Evolutionary conservation across 306 rosid genomes (phyloP), one percentile per base, ranked within the genome.

Genomic region (Trichosanthes cucumerina): DNA sequence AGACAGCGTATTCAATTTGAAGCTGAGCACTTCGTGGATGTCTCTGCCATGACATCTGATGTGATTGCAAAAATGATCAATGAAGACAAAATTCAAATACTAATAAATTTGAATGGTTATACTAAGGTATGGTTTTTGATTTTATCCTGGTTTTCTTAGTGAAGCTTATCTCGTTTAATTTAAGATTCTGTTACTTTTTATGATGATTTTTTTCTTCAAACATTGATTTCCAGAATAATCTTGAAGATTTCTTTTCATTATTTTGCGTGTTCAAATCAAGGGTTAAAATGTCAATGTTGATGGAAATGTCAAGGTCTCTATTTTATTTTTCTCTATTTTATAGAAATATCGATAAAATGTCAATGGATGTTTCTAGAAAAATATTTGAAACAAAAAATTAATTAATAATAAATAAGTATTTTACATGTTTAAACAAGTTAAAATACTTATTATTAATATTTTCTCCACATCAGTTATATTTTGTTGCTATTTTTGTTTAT

Each of bases 91-190:
- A 96, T 96, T 79, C 98, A 96, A 78, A 81, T 96, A 39, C 90
- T 96, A 78, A 87, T 96, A 79, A 96, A 96, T 83, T 97, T 96
- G 73, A 96, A 96, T 87, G 99, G 99, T 26, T 96, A 96, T 86
- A 96, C 99, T 26, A 96, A 96, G 98, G 99, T 92, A 80, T 79
- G 46, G 44, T 28, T 78, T 49, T 60, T n/a, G 8, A 21, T 43
- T 70, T 13, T 70, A 28, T 49, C 54, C 46, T 79, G 75, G 77
- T n/a, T 69, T 77, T 36, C 7, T 14, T 24, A 1, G 1, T 15
- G 39, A 57, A 16, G 4, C 63, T 46, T 13, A 14, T 47, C 6
- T 5, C n/a, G 57, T 26, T 70, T 49, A 72, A 47, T 26, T 72
- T 72, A 28, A 19, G 57, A 31, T 73, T 24, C n/a, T 15, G 4